phyloP scores from a whole-genome alignment of 2,329 filamentous ascomycete species.

The Nannizziopsis arthrosporioides region DNA sequence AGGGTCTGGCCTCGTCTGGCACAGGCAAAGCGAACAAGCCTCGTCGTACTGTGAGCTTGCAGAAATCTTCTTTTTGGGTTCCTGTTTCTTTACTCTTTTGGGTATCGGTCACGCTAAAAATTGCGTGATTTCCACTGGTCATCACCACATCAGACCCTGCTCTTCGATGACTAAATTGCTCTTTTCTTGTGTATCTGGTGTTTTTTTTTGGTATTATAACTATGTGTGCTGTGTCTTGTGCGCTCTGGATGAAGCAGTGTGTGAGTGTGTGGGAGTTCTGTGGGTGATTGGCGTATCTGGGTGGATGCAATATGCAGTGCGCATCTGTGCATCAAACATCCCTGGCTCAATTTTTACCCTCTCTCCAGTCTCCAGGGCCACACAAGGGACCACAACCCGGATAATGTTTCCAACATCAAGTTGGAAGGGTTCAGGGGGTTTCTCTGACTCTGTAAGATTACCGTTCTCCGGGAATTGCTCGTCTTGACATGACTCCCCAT shows the following conservation, averaged over 20 bases:
- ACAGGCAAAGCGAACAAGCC: not conserved
- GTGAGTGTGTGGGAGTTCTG: constrained; percentile 18
- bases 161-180: not conserved
- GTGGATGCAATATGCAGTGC: constrained; percentile 1
- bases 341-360: not conserved
- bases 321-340: constrained; percentile 8
- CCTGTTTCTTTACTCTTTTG: constrained; percentile 4
- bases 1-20: not conserved
- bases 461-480: not conserved
- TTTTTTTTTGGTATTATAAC: constrained; percentile 25
- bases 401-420: constrained; percentile 4
- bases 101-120: constrained; percentile 16
- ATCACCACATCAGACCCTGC: constrained; percentile 22
- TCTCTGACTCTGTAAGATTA: constrained; percentile 4
- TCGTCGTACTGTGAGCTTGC: not conserved
- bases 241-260: too few species aligned
- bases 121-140: constrained; percentile 30
- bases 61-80: constrained; percentile 6
- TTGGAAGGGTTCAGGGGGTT: constrained; percentile 2
- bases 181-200: too few species aligned
- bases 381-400: not conserved
- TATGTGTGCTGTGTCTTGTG: too few species aligned
- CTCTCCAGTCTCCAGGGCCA: not conserved
- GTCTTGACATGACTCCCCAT: constrained; percentile 2
- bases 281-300: constrained; percentile 9